Evolutionary conservation across 257 asterid genomes (phyloP).

Genomic region (Phtheirospermum japonicum): DNA sequence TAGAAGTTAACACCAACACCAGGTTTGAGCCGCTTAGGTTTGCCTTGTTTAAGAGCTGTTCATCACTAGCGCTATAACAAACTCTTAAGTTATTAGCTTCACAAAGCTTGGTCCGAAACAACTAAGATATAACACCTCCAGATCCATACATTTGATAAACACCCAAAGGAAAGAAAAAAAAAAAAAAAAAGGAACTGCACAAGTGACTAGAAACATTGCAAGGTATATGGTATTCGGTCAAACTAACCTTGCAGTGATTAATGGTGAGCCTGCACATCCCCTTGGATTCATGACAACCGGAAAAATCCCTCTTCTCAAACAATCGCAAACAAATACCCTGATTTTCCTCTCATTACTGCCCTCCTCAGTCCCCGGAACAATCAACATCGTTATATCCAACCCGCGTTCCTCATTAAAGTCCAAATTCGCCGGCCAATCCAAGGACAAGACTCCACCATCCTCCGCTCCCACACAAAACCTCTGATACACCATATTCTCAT

Average conservation of each 20-base stretch:
- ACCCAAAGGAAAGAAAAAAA: not conserved
- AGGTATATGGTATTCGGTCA: not conserved
- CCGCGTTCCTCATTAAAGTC: slow-evolving; percentile 81
- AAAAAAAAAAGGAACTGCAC: not conserved
- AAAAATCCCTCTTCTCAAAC: slow-evolving; percentile 76
- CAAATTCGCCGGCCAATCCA: slow-evolving; percentile 95
- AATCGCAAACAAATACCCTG: slow-evolving; percentile 53
- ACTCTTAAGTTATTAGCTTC: not conserved
- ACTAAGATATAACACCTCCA: not conserved
- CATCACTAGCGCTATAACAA: not conserved
- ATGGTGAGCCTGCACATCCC: slow-evolving; percentile 94
- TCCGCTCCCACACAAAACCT: slow-evolving; percentile 69
- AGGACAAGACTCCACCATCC: slow-evolving; percentile 84
- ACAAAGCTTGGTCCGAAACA: slow-evolving; percentile 1
- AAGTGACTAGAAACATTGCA: slow-evolving; percentile 9
- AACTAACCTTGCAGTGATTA: slow-evolving; percentile 79
- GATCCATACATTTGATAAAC: not conserved
- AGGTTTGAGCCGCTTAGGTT: not conserved
- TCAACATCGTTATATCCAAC: slow-evolving; percentile 71
- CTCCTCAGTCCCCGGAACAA: slow-evolving; percentile 82
- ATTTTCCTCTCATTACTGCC: slow-evolving; percentile 69
- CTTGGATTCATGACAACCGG: slow-evolving; percentile 96
- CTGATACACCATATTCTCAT: slow-evolving; percentile 67
- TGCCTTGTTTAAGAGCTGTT: not conserved
- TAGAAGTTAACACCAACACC: not conserved